Percentiles rank a stretch among this genome's conserved stretches.
phyloP scores from a whole-genome alignment of 2,329 filamentous ascomycete genomes.

The Calonectria pseudoturangicola region DNA sequence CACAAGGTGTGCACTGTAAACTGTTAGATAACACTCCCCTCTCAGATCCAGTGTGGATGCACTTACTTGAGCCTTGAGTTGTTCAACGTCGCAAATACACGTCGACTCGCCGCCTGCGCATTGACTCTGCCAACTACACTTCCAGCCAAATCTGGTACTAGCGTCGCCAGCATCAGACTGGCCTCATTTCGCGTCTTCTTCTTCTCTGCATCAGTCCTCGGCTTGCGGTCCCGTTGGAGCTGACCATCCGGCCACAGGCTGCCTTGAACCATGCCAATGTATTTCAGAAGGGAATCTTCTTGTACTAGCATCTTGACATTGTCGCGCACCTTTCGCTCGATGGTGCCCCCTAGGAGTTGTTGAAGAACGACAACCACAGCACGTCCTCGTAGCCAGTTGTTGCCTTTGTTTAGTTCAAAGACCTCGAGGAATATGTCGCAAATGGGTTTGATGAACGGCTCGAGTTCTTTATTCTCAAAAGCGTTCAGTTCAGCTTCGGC shows the following conservation, averaged over 20 bases:
- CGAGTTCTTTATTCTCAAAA: conserved; percentile 91
- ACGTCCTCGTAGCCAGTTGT: conserved; percentile 96
- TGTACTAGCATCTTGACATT: conserved; percentile 83
- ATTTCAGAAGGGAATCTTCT: conserved; percentile 86
- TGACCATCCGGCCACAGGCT: conserved; percentile 87
- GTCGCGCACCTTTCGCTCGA: conserved; percentile 95
- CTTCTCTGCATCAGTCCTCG: conserved; percentile 83
- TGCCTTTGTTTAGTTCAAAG: conserved; percentile 95
- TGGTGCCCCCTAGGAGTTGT: conserved; percentile 94
- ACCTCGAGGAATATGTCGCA: conserved; percentile 97
- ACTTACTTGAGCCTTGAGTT: conserved; percentile 92
- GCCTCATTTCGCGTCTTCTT: conserved; percentile 89
- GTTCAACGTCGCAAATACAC: conserved; percentile 93
- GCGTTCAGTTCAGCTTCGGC: conserved; percentile 95
- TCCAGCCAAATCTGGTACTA: conserved; percentile 92
- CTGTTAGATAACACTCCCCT: conserved; percentile 44
- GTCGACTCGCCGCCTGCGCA: conserved; percentile 90
- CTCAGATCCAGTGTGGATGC: background rate
- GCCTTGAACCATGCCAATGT: conserved; percentile 83
- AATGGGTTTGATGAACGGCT: conserved; percentile 98
- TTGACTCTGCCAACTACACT: conserved; percentile 96
- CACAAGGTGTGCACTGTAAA: conserved; percentile 77
- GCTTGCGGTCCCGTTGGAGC: conserved; percentile 67
- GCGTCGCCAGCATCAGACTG: conserved; percentile 89
- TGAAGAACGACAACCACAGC: conserved; percentile 97